Conservation (phyloP, 2,329 filamentous ascomycete genomes). For the Colletotrichum eremochloae region DNA sequence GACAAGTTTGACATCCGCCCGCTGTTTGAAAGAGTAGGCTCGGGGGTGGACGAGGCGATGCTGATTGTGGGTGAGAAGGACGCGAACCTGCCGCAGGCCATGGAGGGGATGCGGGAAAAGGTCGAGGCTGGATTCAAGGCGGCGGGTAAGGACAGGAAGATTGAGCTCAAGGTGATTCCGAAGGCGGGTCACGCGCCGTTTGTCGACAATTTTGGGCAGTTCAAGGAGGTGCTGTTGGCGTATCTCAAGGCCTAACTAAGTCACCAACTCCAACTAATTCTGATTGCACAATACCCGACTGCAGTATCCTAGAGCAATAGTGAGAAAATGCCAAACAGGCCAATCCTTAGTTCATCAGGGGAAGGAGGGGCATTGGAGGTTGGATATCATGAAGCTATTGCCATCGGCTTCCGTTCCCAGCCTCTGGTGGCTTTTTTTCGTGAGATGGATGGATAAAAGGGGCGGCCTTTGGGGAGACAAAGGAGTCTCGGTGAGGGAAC, state of each 20-base stretch:
- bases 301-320: background rate
- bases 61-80: conserved; percentile 58
- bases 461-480: background rate
- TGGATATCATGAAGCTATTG: conserved; percentile 12
- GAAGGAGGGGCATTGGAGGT: conserved; percentile 1
- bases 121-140: conserved; percentile 51
- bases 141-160: conserved; percentile 45
- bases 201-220: conserved; percentile 53
- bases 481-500: conserved; percentile 13
- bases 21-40: conserved; percentile 51
- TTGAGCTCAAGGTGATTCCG: conserved; percentile 53
- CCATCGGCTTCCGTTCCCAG: conserved; percentile 30
- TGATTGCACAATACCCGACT: background rate
- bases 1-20: conserved; percentile 55
- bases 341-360: background rate
- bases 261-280: too few species aligned
- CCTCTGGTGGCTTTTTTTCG: conserved; percentile 20
- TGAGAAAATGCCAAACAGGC: background rate
- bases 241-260: conserved; percentile 44
- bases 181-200: conserved; percentile 56
- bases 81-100: conserved; percentile 55
- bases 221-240: conserved; percentile 46
- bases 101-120: conserved; percentile 54
- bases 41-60: conserved; percentile 52
- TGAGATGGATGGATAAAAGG: conserved; percentile 17